Evolutionary conservation across 2,329 filamentous ascomycete genomes (phyloP), one percentile per base, ranked within the genome.

Genomic region (Pestalotiopsis fici): DNA sequence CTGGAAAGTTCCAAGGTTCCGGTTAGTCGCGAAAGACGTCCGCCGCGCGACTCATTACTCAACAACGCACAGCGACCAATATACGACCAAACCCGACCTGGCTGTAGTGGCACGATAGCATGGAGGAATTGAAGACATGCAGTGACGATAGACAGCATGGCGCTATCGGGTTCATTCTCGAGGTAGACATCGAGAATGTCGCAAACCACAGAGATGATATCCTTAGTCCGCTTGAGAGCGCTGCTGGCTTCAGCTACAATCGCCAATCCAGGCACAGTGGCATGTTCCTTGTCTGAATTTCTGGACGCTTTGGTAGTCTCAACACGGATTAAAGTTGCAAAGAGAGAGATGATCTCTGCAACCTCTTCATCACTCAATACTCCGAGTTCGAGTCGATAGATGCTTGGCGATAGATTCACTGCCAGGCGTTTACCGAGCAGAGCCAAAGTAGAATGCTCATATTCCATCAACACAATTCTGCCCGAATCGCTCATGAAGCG

Each of bases 41-140:
- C 93, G 15, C 90, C 90, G 69, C 90, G 91, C 11, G 93, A 90
- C 71, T 94, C 91, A 5, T 90, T 88, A 72, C 92, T 92, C 59
- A 99, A 84, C 21, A 99, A 83, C 69, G 91, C 89, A 77, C 93
- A 97, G 67, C 93, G 90, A 3, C 91, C 89, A 73, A 99, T 86
- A 77, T 95, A 93, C 3, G 95, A 94, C 95, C 96, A 98, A 5
- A 97, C 90, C 68, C 95, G 87, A 66, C 92, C 92, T 0, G 96
- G 95, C 64, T 91, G 88, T n/a, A 87, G 92, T 73, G 86, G 85
- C 28, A 96, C 79, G 21, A 97, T 82, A 2, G 91, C 89, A 71
- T 92, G 87, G 47, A 97, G 82, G 74, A 98, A 98, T 65, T 94
- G 91, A 25, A 95, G 81, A 76, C 94, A 97, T 27, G 92, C 89